Conservation (phyloP, 2,329 filamentous ascomycete species). For the Diaporthe aspalathi region DNA sequence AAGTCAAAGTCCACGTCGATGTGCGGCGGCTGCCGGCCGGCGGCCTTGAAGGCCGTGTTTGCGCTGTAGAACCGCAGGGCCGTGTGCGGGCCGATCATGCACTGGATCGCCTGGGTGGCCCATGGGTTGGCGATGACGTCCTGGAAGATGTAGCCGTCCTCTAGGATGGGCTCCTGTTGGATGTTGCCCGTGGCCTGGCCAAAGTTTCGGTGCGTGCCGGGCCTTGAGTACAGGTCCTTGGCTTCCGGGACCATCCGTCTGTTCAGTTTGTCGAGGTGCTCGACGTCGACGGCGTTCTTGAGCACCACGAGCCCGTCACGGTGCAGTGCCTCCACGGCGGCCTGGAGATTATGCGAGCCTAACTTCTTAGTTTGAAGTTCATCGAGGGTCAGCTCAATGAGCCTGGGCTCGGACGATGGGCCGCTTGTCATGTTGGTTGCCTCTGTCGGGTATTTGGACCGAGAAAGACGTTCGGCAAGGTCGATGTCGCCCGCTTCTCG, state of each 20-base stretch:
- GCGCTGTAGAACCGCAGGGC: constrained; percentile 52
- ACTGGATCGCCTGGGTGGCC: constrained; percentile 49
- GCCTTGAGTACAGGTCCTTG: constrained; percentile 42
- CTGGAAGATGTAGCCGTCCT: constrained; percentile 40
- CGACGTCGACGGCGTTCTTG: constrained; percentile 49
- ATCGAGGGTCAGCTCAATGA: constrained; percentile 25
- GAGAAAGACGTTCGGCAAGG: neutral
- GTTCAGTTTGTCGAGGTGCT: constrained; percentile 50
- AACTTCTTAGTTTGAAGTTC: constrained; percentile 17
- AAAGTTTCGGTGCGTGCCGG: constrained; percentile 40
- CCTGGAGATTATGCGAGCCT: constrained; percentile 45
- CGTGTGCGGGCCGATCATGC: constrained; percentile 52
- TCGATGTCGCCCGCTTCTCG: neutral
- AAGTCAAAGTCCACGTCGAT: constrained; percentile 59
- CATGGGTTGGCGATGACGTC: constrained; percentile 47
- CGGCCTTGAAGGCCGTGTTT: constrained; percentile 54
- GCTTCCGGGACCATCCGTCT: constrained; percentile 51
- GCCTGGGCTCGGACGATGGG: neutral
- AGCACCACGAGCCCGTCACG: constrained; percentile 52
- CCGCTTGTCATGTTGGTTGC: neutral
- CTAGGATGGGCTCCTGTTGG: constrained; percentile 41
- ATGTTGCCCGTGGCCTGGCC: constrained; percentile 39
- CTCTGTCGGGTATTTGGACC: neutral
- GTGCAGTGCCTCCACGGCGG: constrained; percentile 50
- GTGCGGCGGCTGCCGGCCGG: constrained; percentile 54